These are phyloP conservation scores for Circinella minor DNA, from an alignment of 371 early-diverging fungal species.

Conservation along the genomic window DNA sequence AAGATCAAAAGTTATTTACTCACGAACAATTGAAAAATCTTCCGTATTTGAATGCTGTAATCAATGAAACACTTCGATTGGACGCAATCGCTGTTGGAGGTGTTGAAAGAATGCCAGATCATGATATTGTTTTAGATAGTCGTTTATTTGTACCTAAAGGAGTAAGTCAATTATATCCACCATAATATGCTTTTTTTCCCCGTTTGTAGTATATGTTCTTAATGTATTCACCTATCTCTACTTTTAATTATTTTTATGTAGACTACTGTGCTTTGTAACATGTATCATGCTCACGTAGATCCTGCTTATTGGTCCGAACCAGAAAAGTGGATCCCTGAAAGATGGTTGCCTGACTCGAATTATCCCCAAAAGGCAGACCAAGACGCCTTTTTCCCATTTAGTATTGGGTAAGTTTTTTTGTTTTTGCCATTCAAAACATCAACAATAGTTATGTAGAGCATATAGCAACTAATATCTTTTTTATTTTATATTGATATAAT, in stretches of 20 bases:
- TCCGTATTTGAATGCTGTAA: slow-evolving; percentile 43
- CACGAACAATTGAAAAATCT: slow-evolving; percentile 40
- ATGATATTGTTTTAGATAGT: slow-evolving; percentile 23
- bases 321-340: slow-evolving; percentile 31
- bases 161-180: slow-evolving; percentile 16
- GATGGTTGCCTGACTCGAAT: slow-evolving; percentile 27
- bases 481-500: slow-evolving; percentile 3
- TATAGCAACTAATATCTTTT: not conserved
- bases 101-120: slow-evolving; percentile 20
- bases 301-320: slow-evolving; percentile 30
- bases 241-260: not conserved
- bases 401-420: not conserved
- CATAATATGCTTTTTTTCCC: not conserved
- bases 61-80: slow-evolving; percentile 41
- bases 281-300: slow-evolving; percentile 26
- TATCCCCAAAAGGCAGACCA: not conserved
- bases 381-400: slow-evolving; percentile 29
- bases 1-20: slow-evolving; percentile 20
- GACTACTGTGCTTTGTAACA: slow-evolving; percentile 10
- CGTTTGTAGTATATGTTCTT: no score
- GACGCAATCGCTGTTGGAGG: slow-evolving; percentile 27
- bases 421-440: no score
- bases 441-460: not conserved
- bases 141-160: slow-evolving; percentile 25
- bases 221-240: not conserved